phyloP scores from a whole-genome alignment of 73 alveolate genomes.

The Paramecium octaurelia region DNA sequence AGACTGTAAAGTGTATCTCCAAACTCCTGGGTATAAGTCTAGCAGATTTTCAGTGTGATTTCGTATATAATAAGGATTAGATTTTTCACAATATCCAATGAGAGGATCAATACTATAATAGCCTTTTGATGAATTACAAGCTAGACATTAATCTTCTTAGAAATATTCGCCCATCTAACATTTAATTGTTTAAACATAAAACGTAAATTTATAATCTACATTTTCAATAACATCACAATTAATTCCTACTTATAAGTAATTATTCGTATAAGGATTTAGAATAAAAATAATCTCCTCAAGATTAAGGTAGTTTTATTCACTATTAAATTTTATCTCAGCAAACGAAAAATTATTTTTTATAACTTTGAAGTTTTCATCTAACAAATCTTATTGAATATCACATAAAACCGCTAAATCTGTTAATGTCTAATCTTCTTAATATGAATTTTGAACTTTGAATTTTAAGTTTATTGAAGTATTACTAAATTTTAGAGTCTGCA shows the following conservation, averaged over 20 bases:
- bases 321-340: not conserved
- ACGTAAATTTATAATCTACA: not conserved
- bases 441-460: not conserved
- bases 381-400: not conserved
- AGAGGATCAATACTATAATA: not conserved
- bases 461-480: not conserved
- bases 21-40: not conserved
- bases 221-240: not conserved
- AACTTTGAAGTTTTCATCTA: not conserved
- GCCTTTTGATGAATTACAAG: not conserved
- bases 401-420: not conserved
- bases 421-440: not conserved
- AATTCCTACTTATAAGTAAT: not conserved
- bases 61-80: not conserved
- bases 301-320: not conserved
- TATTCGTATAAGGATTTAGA: not conserved
- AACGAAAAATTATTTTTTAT: not conserved
- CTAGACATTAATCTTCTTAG: not conserved
- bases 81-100: not conserved
- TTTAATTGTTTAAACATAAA: not conserved
- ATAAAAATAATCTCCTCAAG: not conserved
- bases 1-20: constrained; percentile 13
- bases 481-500: not conserved
- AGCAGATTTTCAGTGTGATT: not conserved
- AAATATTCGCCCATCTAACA: constrained; percentile 13